phyloP scores from a whole-genome alignment of 176 grass and related monocot species.

The Olyra latifolia region DNA sequence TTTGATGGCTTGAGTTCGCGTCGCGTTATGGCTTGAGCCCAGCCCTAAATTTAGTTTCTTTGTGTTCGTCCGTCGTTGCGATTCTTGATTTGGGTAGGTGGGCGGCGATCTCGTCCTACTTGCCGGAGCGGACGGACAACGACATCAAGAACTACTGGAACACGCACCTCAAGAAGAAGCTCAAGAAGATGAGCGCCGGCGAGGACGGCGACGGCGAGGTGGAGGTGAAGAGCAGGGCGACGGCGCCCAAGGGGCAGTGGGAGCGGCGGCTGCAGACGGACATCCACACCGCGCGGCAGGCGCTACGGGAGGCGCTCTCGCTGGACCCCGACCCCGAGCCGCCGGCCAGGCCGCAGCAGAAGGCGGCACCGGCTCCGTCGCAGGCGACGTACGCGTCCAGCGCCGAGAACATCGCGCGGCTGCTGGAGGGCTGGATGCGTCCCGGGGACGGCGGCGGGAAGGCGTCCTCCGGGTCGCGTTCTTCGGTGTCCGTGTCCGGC shows the following conservation, averaged over 20 bases:
- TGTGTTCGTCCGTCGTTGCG: neutral
- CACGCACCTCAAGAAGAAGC: conserved; percentile 92
- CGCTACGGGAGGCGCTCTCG: conserved; percentile 69
- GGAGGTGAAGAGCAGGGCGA: neutral
- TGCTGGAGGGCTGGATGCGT: conserved; percentile 76
- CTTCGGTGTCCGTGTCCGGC: conserved; percentile 27
- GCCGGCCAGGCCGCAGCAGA: neutral
- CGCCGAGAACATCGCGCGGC: conserved; percentile 72
- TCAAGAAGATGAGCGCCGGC: conserved; percentile 25
- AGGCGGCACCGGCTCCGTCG: neutral
- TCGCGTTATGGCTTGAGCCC: no score
- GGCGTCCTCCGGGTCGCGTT: conserved; percentile 28
- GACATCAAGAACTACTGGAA: conserved; percentile 99
- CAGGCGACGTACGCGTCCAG: conserved; percentile 62
- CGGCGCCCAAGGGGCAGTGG: conserved; percentile 73
- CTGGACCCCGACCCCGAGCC: conserved; percentile 21
- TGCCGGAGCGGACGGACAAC: conserved; percentile 87
- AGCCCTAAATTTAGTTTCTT: neutral
- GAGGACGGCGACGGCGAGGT: neutral
- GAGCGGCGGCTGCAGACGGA: conserved; percentile 81
- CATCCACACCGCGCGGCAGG: conserved; percentile 83
- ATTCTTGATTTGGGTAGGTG: conserved; percentile 44
- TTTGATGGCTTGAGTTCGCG: neutral
- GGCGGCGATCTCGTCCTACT: conserved; percentile 82
- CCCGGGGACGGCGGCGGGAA: neutral